These are phyloP conservation scores for Actinomortierella wolfii DNA, from an alignment of 371 early-diverging fungal species.

Conservation along the genomic window DNA sequence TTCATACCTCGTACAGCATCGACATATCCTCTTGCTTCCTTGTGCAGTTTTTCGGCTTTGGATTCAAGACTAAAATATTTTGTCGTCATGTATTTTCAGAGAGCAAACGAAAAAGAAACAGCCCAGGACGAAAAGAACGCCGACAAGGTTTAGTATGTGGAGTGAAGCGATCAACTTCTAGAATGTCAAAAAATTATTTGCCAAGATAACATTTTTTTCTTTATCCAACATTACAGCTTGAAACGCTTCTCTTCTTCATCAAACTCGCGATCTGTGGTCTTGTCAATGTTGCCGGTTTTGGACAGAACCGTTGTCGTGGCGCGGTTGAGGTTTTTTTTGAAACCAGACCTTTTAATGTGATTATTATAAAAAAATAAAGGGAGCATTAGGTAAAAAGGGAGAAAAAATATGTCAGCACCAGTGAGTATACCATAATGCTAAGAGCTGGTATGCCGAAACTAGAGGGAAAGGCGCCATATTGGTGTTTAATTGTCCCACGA, in stretches of 20 bases:
- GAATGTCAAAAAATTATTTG: too few relatives aligned
- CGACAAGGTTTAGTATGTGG: not conserved
- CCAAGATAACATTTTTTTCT: too few relatives aligned
- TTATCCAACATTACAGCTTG: too few relatives aligned
- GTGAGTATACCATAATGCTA: too few relatives aligned
- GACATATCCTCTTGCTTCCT: conserved; percentile 93
- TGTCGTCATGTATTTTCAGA: not conserved
- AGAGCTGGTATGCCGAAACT: too few relatives aligned
- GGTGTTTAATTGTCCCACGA: too few relatives aligned
- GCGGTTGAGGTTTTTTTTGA: conserved; percentile 84
- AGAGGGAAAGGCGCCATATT: too few relatives aligned
- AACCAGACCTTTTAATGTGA: conserved; percentile 65
- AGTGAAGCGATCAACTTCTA: too few relatives aligned
- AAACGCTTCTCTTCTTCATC: conserved; percentile 87
- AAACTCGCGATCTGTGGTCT: conserved; percentile 73
- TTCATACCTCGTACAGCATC: conserved; percentile 77
- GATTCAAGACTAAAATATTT: conserved; percentile 71
- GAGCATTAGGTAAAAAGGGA: not conserved
- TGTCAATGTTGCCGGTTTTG: conserved; percentile 25
- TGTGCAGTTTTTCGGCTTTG: conserved; percentile 84
- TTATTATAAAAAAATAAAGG: not conserved
- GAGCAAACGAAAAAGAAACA: not conserved
- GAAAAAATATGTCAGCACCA: not conserved
- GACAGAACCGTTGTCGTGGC: conserved; percentile 77
- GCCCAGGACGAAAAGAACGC: not conserved